Evolutionary conservation across 2,329 filamentous ascomycete genomes (phyloP).

Genomic region (Diplocarpon rosae): DNA sequence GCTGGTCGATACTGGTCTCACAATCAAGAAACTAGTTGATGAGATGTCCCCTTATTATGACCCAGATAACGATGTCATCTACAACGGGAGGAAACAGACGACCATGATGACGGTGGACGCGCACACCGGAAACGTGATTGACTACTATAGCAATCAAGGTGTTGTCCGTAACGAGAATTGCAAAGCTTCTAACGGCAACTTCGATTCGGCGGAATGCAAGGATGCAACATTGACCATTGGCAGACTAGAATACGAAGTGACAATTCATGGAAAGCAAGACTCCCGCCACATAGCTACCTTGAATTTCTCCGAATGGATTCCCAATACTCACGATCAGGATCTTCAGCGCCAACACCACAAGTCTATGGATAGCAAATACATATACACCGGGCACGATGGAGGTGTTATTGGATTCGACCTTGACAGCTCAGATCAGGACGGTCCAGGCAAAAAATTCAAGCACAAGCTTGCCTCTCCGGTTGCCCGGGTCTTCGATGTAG

Average conservation of each 20-base stretch:
- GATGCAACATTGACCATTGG: constrained; percentile 74
- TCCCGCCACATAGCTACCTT: constrained; percentile 75
- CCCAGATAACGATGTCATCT: constrained; percentile 67
- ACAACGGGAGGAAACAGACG: constrained; percentile 85
- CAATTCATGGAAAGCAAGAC: constrained; percentile 64
- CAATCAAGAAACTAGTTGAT: constrained; percentile 81
- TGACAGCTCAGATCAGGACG: constrained; percentile 29
- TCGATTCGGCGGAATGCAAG: constrained; percentile 58
- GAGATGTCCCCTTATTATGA: constrained; percentile 67
- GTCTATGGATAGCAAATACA: constrained; percentile 79
- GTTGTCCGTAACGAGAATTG: constrained; percentile 49
- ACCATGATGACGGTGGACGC: constrained; percentile 85
- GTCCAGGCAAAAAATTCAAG: constrained; percentile 41
- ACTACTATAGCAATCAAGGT: constrained; percentile 70
- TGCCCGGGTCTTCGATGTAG: constrained; percentile 80
- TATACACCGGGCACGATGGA: constrained; percentile 79
- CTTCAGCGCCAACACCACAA: constrained; percentile 70
- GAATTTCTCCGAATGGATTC: constrained; percentile 87
- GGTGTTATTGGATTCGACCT: constrained; percentile 72
- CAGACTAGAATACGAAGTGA: constrained; percentile 80
- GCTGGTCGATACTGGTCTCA: constrained; percentile 56
- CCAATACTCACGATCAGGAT: constrained; percentile 84
- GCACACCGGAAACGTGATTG: constrained; percentile 68
- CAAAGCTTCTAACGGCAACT: constrained; percentile 42
- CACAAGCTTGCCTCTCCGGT: constrained; percentile 67